phyloP scores from a whole-genome alignment of 2,329 filamentous ascomycete species.

The Penicillium sumatraense region DNA sequence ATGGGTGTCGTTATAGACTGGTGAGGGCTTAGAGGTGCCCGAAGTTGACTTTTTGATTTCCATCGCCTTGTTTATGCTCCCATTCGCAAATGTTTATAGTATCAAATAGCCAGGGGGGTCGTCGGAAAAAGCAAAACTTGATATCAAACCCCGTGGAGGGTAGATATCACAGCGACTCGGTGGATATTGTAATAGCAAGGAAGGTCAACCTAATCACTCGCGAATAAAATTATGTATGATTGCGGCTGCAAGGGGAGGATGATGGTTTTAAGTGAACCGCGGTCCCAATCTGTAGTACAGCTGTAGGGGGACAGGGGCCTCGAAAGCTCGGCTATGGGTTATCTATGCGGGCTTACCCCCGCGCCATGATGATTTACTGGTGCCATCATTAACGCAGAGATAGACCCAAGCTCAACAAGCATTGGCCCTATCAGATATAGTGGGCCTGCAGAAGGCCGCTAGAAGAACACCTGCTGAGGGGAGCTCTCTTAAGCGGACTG shows the following conservation, averaged over 20 bases:
- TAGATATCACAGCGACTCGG: neutral
- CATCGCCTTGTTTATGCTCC: constrained; percentile 13
- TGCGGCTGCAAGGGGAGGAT: neutral
- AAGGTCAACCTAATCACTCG: neutral
- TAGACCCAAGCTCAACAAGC: constrained; percentile 1
- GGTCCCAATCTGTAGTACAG: neutral
- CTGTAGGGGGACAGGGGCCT: neutral
- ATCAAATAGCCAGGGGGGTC: neutral
- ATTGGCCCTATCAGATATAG: neutral
- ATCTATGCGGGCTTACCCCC: constrained; percentile 18
- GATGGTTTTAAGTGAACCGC: constrained; percentile 9
- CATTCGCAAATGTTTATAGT: constrained; percentile 1
- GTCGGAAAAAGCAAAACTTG: neutral
- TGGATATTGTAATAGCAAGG: neutral
- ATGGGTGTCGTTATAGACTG: constrained; percentile 24
- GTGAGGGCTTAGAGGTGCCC: constrained; percentile 13
- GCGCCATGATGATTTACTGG: constrained; percentile 10
- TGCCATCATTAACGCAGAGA: constrained; percentile 3
- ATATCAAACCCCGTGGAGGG: neutral
- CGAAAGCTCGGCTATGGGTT: constrained; percentile 9
- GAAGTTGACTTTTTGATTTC: constrained; percentile 13
- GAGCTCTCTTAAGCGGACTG: neutral
- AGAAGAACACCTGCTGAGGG: constrained; percentile 5
- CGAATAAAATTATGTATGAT: neutral
- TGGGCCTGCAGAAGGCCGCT: constrained; percentile 8